Evolutionary conservation across 1,139 yeast genomes (phyloP).

Genomic region (Meyerozyma smithsonii): DNA sequence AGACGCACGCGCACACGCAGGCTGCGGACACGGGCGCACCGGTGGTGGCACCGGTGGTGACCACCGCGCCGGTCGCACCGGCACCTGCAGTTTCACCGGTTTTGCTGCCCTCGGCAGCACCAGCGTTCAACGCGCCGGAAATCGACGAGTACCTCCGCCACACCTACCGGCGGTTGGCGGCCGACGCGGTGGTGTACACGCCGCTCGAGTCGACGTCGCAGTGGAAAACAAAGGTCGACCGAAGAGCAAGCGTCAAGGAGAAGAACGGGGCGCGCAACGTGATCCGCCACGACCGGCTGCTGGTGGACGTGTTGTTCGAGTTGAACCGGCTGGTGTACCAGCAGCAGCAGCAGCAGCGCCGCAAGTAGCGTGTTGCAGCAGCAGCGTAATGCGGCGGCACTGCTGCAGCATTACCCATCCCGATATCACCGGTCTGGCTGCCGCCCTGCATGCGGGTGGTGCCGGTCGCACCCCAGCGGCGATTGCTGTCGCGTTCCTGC

Average conservation of each 20-base stretch:
- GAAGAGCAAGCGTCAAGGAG: slow-evolving; percentile 5
- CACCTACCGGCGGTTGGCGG: not conserved
- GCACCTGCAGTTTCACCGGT: not conserved
- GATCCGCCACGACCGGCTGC: slow-evolving; percentile 5
- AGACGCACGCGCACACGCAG: no score
- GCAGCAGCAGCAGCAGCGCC: slow-evolving; percentile 6
- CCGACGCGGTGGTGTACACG: slow-evolving; percentile 10
- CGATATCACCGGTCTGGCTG: no score
- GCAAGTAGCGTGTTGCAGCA: not conserved
- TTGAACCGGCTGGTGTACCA: slow-evolving; percentile 18
- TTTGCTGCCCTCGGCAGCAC: not conserved
- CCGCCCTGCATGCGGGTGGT: no score
- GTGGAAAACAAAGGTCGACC: slow-evolving; percentile 15
- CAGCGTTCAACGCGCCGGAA: not conserved
- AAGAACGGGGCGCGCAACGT: slow-evolving; percentile 6
- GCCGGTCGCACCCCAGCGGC: no score
- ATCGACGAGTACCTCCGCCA: slow-evolving; percentile 1
- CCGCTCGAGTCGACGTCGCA: slow-evolving; percentile 21
- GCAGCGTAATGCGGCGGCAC: not conserved
- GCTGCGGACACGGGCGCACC: not conserved
- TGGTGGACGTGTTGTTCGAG: slow-evolving; percentile 17
- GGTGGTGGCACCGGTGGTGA: not conserved
- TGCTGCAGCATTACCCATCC: no score
- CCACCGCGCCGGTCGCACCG: not conserved
- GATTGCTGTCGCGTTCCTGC: no score